A percentile compares a stretch with the other conserved stretches of the same genome.
Evolutionary conservation across 257 asterid genomes (phyloP).

Genomic region (Ocimum tenuiflorum): DNA sequence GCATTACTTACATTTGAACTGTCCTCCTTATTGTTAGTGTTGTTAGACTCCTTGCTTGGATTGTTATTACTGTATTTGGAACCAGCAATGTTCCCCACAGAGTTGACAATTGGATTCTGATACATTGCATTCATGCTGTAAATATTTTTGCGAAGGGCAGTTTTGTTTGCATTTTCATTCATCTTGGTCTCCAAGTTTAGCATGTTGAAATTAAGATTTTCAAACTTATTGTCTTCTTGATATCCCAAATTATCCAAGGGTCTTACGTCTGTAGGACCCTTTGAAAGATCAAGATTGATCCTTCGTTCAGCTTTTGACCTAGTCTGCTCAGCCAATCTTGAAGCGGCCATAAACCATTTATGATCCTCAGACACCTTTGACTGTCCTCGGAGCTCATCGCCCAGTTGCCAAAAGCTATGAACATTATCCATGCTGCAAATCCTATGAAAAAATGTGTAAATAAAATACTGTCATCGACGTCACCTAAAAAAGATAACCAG

Average conservation of each 20-base stretch:
- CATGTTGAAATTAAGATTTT: constrained; percentile 63
- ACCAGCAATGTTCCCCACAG: constrained; percentile 41
- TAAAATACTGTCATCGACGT: too few species aligned
- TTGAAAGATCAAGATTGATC: constrained; percentile 73
- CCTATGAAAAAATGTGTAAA: constrained; percentile 10
- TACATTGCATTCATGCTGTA: constrained; percentile 50
- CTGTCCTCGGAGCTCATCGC: constrained; percentile 93
- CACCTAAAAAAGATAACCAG: neutral
- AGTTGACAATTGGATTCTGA: constrained; percentile 46
- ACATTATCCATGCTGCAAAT: constrained; percentile 48
- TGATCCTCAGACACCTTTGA: constrained; percentile 77
- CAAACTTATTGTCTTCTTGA: constrained; percentile 80
- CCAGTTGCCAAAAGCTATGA: constrained; percentile 81
- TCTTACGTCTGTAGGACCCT: constrained; percentile 53
- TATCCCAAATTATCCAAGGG: constrained; percentile 47
- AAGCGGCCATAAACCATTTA: constrained; percentile 76
- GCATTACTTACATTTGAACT: constrained; percentile 35
- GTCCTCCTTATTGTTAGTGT: constrained; percentile 43
- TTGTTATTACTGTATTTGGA: constrained; percentile 43
- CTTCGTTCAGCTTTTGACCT: constrained; percentile 66
- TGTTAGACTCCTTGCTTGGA: constrained; percentile 43
- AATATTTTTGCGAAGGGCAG: constrained; percentile 38
- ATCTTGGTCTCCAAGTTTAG: constrained; percentile 59
- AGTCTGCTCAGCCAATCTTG: constrained; percentile 80
- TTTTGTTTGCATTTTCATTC: constrained; percentile 45